Base-by-base conservation (phyloP, 768 basidiomycete species). In the Piloderma croceum region DNA sequence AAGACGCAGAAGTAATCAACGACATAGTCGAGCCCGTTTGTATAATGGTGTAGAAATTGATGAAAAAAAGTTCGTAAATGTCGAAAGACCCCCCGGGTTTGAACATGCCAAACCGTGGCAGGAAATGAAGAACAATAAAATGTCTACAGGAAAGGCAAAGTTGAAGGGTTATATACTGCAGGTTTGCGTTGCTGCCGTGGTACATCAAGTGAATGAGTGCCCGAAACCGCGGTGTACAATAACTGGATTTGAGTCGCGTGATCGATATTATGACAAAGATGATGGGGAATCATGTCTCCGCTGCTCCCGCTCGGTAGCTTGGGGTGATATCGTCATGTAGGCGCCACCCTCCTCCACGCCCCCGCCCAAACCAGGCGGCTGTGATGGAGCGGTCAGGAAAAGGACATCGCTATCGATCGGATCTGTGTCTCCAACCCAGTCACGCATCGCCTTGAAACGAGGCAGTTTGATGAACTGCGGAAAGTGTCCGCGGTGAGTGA, bases 401-500 rank as follows among this genome's bases (percentile, higher is more conserved):
- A 67, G 71, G 43, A 82, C 70, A 44, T 80, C 78, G 37, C 72
- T 74, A 32, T 78, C 78, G 17, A 74, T 68, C 6, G 81, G 72
- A 38, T 88, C 81, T 45, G 82, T 77, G 47, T 88, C 84, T 48
- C 87, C 83, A 11, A 78, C 75, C 77, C 82, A 83, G 52, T 81
- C 82, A 38, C 84, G 77, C 52, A 88, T 77, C 10, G 83, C 83
- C 32, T 83, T 62, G 68, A 90, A 91, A 51, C 78, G 79, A 21
- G 83, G 76, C 1, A 86, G 89, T 62, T 90, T 90, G 66, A 90
- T 87, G 67, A 91, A 91, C 90, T 91, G 44, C 11, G 32, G 20
- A 36, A 11, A 41, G 29, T 25, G 17, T 39, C 44, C 13, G 44
- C 43, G 34, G 44, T 34, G 12, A 45, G 46, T 29, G 42, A 25